Conservation (phyloP, 495 filamentous ascomycete genomes). For the Xylaria castorea region DNA sequence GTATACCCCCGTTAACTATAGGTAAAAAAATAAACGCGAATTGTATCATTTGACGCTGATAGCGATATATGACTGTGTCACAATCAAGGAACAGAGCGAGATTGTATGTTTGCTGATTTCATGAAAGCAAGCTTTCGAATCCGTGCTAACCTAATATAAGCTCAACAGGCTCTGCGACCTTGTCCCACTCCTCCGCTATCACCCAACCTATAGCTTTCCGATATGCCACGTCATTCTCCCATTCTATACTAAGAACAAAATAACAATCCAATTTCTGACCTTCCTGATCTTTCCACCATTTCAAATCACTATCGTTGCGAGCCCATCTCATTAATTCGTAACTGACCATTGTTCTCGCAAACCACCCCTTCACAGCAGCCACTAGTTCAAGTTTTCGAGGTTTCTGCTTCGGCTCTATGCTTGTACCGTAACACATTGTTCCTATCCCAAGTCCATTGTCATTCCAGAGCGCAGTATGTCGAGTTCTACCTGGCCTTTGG, state of each 20-base stretch:
- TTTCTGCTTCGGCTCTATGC: background rate
- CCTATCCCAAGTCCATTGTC: background rate
- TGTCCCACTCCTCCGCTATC: background rate
- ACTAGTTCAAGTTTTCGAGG: background rate
- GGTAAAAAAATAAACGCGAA: background rate
- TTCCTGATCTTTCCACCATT: constrained; percentile 13
- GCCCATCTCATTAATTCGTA: constrained; percentile 8
- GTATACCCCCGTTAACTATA: background rate
- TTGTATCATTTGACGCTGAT: background rate
- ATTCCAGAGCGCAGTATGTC: background rate
- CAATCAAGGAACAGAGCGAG: background rate
- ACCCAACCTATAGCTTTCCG: constrained; percentile 5
- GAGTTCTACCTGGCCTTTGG: background rate
- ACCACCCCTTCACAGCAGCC: background rate
- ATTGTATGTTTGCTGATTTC: too few species aligned
- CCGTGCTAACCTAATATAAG: background rate
- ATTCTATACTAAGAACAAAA: constrained; percentile 14
- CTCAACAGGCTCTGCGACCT: background rate
- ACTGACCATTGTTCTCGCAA: background rate
- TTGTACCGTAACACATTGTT: background rate
- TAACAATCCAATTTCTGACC: background rate
- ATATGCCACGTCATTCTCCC: constrained; percentile 3
- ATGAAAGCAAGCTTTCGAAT: background rate
- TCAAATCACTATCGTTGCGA: background rate
- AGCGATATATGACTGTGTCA: background rate